Evolutionary conservation across 768 basidiomycete genomes (phyloP), one percentile per base, ranked within the genome.

Genomic region (Macrolepiota dolichaula): DNA sequence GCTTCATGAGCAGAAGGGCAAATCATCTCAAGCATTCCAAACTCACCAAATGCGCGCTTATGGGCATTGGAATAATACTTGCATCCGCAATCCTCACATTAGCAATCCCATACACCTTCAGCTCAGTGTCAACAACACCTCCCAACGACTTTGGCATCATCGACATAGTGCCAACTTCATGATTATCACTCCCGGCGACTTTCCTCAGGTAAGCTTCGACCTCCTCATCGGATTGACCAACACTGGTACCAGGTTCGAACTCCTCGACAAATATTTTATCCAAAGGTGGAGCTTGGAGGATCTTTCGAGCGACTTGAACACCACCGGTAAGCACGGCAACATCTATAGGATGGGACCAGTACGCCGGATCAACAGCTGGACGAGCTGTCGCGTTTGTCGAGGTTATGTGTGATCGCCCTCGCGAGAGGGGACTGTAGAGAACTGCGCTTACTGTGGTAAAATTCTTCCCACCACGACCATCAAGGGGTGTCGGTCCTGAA

Each of bases 291-390:
- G 69, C 63, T 0, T 64, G 61, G 0, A 74, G 68, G 64, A 74
- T 71, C 54, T 58, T 67, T 17, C 74, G 67, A 4, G 67, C 70
- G 36, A 74, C 70, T 56, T 76, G 69, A 35, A 75, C 64, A 1
- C 69, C 71, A 27, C 68, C 72, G 17, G 73, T 68, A 24, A 77
- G 72, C 2, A 72, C 61, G 2, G 70, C 66, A 9, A 72, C 57
- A 61, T 77, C 76, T 13, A 72, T 50, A 0, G 72, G 70, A 57
- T 75, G 73, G 0, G 70, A 56, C 63, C 75, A 74, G 60, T 77
- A 85, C 46, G 78, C 78, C 0, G 84, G 82, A 66, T 86, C 79
- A 63, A 85, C 81, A 3, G 69, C 66, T 0, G 85, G 82, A 24
- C 73, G 63, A n/a, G 69, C 67, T 62, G 75, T 76, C 1, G 77